phyloP scores from a whole-genome alignment of 2,329 filamentous ascomycete genomes.

The Sarocladiaceae sp. region DNA sequence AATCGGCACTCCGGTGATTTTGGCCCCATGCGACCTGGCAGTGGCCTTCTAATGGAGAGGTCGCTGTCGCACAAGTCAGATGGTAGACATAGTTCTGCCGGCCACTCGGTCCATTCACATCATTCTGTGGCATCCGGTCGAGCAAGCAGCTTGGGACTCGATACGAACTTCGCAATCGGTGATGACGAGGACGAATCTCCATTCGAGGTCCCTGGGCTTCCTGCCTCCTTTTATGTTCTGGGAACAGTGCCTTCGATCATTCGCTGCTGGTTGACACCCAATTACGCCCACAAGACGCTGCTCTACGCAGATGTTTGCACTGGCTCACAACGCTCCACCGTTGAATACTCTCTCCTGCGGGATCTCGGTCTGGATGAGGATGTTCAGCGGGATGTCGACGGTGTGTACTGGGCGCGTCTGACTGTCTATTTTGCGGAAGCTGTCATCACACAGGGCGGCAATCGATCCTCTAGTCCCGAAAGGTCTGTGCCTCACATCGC shows the following conservation, averaged over 20 bases:
- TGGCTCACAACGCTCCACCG: conserved; percentile 81
- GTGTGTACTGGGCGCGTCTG: conserved; percentile 65
- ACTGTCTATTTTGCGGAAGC: conserved; percentile 90
- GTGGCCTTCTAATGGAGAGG: conserved; percentile 85
- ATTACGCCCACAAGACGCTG: conserved; percentile 84
- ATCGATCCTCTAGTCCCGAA: conserved; percentile 69
- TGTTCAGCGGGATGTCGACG: conserved; percentile 62
- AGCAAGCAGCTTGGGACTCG: conserved; percentile 83
- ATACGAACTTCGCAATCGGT: conserved; percentile 61
- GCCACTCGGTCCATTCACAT: conserved; percentile 66
- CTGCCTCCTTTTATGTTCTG: conserved; percentile 79
- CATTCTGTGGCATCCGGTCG: conserved; percentile 73
- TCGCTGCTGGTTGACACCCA: conserved; percentile 87
- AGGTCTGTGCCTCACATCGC: conserved; percentile 68
- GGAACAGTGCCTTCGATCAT: conserved; percentile 92
- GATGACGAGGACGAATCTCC: conserved; percentile 65
- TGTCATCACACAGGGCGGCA: conserved; percentile 71
- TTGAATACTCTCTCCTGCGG: conserved; percentile 71
- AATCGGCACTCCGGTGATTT: conserved; percentile 82
- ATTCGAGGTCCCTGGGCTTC: conserved; percentile 67
- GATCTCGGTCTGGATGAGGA: conserved; percentile 68
- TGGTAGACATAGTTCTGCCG: conserved; percentile 89
- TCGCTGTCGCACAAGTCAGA: conserved; percentile 94
- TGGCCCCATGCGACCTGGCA: conserved; percentile 69
- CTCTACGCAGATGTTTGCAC: conserved; percentile 91